phyloP scores from a whole-genome alignment of 2,329 filamentous ascomycete genomes.

The Botryosphaeria dothidea region DNA sequence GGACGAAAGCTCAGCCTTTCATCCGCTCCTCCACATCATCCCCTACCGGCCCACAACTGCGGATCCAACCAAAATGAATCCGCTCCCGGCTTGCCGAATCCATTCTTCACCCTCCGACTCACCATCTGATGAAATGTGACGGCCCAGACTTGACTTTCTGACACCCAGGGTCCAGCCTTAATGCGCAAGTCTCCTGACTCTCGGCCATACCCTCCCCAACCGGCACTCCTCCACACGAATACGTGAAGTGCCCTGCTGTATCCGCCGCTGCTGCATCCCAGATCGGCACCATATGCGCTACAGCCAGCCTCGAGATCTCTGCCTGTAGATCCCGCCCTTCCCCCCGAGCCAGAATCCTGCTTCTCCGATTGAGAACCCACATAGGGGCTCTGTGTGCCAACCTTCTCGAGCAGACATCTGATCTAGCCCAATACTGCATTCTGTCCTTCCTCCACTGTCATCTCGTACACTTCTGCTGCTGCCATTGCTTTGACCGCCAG shows the following conservation, averaged over 20 bases:
- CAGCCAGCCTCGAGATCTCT: slow-evolving; percentile 4
- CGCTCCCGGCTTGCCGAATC: background rate
- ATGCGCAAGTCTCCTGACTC: background rate
- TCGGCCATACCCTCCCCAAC: background rate
- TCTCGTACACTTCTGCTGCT: background rate
- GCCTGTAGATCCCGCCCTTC: slow-evolving; percentile 10
- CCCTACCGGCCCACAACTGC: background rate
- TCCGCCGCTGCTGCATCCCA: background rate
- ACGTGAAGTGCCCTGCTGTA: background rate
- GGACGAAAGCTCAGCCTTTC: slow-evolving; percentile 3
- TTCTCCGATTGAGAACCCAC: background rate
- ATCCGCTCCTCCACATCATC: background rate
- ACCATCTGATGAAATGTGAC: background rate
- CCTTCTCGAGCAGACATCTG: background rate
- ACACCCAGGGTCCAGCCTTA: background rate
- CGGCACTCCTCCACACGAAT: background rate
- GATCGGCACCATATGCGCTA: background rate
- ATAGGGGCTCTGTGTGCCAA: background rate
- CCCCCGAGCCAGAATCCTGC: background rate
- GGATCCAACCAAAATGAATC: background rate
- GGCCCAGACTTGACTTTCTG: background rate
- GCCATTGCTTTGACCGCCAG: background rate
- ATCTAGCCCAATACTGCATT: background rate
- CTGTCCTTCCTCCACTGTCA: background rate
- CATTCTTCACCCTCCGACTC: background rate